phyloP scores from a whole-genome alignment of 1,284 basidiomycete genomes.

The Melampsora americana region DNA sequence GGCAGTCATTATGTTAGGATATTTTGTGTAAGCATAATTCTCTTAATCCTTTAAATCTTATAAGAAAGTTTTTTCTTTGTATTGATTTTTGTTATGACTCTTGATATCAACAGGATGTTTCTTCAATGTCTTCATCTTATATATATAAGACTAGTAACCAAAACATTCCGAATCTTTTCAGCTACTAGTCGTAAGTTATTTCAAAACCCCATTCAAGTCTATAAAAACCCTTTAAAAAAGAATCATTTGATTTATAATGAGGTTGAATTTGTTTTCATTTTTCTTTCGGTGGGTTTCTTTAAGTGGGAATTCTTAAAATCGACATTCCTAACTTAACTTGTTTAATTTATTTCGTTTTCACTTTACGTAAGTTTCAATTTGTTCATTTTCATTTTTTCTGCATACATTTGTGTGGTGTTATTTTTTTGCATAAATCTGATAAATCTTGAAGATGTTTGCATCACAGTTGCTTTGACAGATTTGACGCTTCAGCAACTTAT shows the following conservation, averaged over 20 bases:
- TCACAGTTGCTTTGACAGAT: slow-evolving; percentile 29
- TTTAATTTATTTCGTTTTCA: slow-evolving; percentile 31
- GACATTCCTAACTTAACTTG: slow-evolving; percentile 30
- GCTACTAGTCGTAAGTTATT: slow-evolving; percentile 18
- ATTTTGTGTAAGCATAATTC: slow-evolving; percentile 22
- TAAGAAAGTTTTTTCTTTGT: background rate
- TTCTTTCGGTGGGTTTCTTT: background rate
- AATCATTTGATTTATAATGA: no score
- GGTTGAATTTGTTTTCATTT: slow-evolving; percentile 3
- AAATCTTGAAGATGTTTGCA: no score
- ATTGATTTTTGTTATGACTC: background rate
- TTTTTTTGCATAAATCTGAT: no score
- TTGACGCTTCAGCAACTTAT: slow-evolving; percentile 30
- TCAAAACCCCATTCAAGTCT: background rate
- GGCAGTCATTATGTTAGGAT: slow-evolving; percentile 16
- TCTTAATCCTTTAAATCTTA: background rate
- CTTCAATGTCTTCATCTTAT: slow-evolving; percentile 30
- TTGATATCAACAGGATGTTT: slow-evolving; percentile 12
- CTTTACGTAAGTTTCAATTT: slow-evolving; percentile 21
- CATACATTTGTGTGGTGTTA: no score
- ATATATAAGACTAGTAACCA: slow-evolving; percentile 33
- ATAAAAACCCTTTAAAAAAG: no score
- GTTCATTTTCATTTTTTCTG: no score
- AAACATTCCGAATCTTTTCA: slow-evolving; percentile 20
- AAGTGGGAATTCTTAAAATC: slow-evolving; percentile 28